Conservation (phyloP, 2,329 filamentous ascomycete genomes). For the Fusarium cyanostomum region DNA sequence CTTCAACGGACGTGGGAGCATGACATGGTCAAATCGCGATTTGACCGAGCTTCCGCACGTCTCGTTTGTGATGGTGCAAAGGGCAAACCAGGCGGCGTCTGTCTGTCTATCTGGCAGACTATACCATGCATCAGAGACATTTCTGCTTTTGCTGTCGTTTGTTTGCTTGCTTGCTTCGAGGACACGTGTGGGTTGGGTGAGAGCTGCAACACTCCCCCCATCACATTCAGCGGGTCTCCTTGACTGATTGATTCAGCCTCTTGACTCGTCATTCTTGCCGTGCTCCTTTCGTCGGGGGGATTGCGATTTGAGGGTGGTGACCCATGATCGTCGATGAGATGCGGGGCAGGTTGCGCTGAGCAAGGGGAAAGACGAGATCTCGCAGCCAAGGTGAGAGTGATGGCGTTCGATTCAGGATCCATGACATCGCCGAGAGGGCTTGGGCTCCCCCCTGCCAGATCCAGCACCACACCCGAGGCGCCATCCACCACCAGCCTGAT, state of each 20-base stretch:
- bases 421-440: slow-evolving; percentile 15
- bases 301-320: slow-evolving; percentile 23
- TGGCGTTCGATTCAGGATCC: slow-evolving; percentile 5
- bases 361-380: slow-evolving; percentile 34
- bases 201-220: slow-evolving; percentile 15
- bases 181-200: slow-evolving; percentile 20
- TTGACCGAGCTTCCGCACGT: slow-evolving; percentile 9
- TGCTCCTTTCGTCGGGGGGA: slow-evolving; percentile 16
- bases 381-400: slow-evolving; percentile 15
- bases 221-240: not conserved
- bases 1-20: slow-evolving; percentile 13
- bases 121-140: slow-evolving; percentile 26
- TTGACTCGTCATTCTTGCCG: slow-evolving; percentile 26
- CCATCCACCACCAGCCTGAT: not conserved
- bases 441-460: slow-evolving; percentile 10
- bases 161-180: slow-evolving; percentile 13
- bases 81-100: not conserved
- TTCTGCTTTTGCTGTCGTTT: slow-evolving; percentile 22
- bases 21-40: slow-evolving; percentile 7
- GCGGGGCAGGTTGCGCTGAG: slow-evolving; percentile 21
- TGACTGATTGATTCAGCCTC: slow-evolving; percentile 12
- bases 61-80: slow-evolving; percentile 9
- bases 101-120: slow-evolving; percentile 5
- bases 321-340: slow-evolving; percentile 31
- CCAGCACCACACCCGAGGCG: slow-evolving; percentile 20